Conservation (phyloP, 2,329 filamentous ascomycete species). For the Elsinoe perseae region DNA sequence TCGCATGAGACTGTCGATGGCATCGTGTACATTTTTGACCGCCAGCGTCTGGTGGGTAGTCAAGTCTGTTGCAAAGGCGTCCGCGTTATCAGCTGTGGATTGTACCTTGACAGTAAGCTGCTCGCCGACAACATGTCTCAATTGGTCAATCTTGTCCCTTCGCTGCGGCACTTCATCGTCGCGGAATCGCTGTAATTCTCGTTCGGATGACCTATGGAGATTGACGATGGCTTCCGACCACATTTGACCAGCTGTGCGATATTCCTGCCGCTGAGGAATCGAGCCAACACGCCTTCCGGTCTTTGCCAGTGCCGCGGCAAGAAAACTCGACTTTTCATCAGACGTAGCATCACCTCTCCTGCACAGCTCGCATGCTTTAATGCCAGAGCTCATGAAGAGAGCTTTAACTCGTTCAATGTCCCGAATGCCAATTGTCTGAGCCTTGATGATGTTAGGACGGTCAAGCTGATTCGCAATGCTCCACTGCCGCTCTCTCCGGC, state of each 20-base stretch:
- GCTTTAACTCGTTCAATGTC: slow-evolving; percentile 74
- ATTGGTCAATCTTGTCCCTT: slow-evolving; percentile 35
- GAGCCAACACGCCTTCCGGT: slow-evolving; percentile 40
- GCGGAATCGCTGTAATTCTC: slow-evolving; percentile 45
- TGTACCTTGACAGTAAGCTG: slow-evolving; percentile 54
- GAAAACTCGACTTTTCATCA: slow-evolving; percentile 28
- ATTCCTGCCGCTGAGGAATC: slow-evolving; percentile 44
- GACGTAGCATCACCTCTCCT: slow-evolving; percentile 51
- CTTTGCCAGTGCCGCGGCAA: slow-evolving; percentile 30
- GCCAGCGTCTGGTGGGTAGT: slow-evolving; percentile 68
- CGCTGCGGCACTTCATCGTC: slow-evolving; percentile 39
- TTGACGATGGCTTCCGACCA: slow-evolving; percentile 43
- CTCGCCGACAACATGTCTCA: slow-evolving; percentile 42
- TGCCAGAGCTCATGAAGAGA: slow-evolving; percentile 72
- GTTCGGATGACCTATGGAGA: slow-evolving; percentile 35
- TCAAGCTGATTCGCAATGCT: slow-evolving; percentile 46
- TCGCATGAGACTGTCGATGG: slow-evolving; percentile 60
- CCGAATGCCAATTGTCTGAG: slow-evolving; percentile 50
- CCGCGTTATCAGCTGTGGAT: slow-evolving; percentile 66
- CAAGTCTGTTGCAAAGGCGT: slow-evolving; percentile 68
- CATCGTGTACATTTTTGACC: slow-evolving; percentile 72
- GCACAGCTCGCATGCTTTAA: slow-evolving; percentile 77
- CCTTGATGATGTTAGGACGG: slow-evolving; percentile 33
- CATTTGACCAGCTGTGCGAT: slow-evolving; percentile 46
- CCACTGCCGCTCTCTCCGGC: slow-evolving; percentile 44